Conservation (phyloP, 2,329 filamentous ascomycete genomes). For the Ophiostoma angusticollis region DNA sequence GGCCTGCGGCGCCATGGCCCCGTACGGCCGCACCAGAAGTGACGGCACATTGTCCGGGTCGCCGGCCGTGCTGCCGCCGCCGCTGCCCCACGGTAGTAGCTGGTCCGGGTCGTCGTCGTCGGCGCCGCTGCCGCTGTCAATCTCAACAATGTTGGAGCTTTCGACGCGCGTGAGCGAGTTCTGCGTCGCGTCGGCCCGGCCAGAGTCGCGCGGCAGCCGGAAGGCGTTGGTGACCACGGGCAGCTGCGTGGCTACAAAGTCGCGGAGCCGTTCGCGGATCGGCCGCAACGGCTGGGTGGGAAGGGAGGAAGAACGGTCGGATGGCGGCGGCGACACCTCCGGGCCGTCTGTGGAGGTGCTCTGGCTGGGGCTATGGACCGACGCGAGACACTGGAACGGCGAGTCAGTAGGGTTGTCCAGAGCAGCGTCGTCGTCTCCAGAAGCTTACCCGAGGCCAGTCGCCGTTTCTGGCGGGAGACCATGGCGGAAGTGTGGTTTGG, state of each 20-base stretch:
- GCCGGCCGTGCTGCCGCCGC: constrained; percentile 15
- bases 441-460: neutral
- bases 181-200: constrained; percentile 17
- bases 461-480: neutral
- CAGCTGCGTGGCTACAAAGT: constrained; percentile 15
- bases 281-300: neutral
- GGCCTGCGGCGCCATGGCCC: constrained; percentile 19
- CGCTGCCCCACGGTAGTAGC: constrained; percentile 24
- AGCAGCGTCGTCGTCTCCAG: too few relatives aligned
- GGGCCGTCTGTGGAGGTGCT: neutral
- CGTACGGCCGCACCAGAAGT: constrained; percentile 10
- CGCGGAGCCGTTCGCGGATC: constrained; percentile 29
- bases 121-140: constrained; percentile 7
- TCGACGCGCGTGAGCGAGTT: constrained; percentile 26
- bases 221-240: neutral
- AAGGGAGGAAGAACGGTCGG: neutral
- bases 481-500: neutral
- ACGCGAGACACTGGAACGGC: neutral
- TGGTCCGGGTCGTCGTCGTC: constrained; percentile 10
- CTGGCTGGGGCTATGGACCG: neutral
- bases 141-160: constrained; percentile 18
- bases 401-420: too few relatives aligned
- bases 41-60: constrained; percentile 12
- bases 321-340: neutral
- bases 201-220: constrained; percentile 18